Conservation (phyloP, 202 grass and related monocot genomes). For the Carex sylvatica region DNA sequence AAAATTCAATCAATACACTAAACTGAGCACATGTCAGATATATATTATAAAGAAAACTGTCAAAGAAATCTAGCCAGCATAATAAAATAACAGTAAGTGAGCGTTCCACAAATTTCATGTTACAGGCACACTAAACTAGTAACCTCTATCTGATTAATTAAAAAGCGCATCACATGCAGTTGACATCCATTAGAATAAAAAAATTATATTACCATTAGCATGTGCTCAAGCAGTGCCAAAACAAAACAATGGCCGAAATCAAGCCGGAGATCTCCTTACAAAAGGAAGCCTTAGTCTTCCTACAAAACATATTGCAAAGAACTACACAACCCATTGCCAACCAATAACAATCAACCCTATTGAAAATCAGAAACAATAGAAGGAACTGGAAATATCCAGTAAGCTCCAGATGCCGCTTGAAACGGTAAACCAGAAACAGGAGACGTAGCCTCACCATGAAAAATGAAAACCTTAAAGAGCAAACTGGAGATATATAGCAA, state of each 20-base stretch:
- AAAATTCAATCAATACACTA: background rate
- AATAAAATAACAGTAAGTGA: background rate
- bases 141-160: slow-evolving; percentile 10
- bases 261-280: background rate
- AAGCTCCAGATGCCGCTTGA: background rate
- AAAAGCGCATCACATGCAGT: background rate
- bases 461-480: background rate
- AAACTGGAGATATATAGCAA: slow-evolving; percentile 24
- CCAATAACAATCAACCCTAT: background rate
- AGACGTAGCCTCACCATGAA: background rate
- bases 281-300: background rate
- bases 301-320: background rate
- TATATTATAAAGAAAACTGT: background rate
- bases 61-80: background rate
- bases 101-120: background rate
- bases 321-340: background rate
- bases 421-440: background rate
- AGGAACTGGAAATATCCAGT: background rate
- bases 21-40: background rate
- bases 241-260: slow-evolving; percentile 13
- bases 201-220: slow-evolving; percentile 5
- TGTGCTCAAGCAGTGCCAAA: background rate
- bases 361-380: background rate
- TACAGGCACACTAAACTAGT: background rate
- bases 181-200: background rate